Percentiles rank a stretch among this genome's conserved stretches.
Conservation (phyloP, 164 flowering plant genomes). For the Umbilicus rupestris region DNA sequence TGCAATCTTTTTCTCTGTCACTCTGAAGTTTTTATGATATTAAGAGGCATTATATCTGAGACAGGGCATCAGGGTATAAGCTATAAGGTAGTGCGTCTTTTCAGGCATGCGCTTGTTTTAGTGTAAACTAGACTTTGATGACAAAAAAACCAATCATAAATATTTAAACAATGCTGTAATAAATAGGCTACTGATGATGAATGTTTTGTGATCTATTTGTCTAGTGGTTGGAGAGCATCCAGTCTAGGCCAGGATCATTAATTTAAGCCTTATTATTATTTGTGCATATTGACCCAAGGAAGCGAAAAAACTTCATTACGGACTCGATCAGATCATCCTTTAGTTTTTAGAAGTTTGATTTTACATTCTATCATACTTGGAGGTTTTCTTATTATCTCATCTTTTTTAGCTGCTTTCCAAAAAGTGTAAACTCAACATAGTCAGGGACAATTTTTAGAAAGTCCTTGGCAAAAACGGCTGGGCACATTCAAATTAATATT, state of each 20-base stretch:
- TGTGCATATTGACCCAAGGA: too few species aligned
- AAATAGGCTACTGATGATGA: neutral
- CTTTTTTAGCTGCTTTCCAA: too few species aligned
- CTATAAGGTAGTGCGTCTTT: neutral
- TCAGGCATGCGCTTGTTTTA: neutral
- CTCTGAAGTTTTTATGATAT: neutral
- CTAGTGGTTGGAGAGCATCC: neutral
- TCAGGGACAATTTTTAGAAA: too few species aligned
- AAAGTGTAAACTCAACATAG: too few species aligned
- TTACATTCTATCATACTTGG: too few species aligned
- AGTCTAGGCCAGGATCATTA: neutral
- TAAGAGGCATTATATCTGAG: neutral
- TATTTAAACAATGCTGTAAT: neutral
- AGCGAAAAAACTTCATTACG: too few species aligned
- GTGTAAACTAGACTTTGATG: neutral
- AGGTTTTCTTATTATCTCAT: too few species aligned
- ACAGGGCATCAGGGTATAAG: neutral
- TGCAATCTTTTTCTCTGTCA: neutral
- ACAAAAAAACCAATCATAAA: neutral
- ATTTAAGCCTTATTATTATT: neutral
- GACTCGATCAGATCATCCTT: too few species aligned
- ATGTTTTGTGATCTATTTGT: neutral
- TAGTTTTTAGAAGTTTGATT: too few species aligned
- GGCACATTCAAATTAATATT: too few species aligned
- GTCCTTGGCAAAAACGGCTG: too few species aligned